Base-by-base conservation (phyloP, 495 filamentous ascomycete species). In the Penicillium goetzii region DNA sequence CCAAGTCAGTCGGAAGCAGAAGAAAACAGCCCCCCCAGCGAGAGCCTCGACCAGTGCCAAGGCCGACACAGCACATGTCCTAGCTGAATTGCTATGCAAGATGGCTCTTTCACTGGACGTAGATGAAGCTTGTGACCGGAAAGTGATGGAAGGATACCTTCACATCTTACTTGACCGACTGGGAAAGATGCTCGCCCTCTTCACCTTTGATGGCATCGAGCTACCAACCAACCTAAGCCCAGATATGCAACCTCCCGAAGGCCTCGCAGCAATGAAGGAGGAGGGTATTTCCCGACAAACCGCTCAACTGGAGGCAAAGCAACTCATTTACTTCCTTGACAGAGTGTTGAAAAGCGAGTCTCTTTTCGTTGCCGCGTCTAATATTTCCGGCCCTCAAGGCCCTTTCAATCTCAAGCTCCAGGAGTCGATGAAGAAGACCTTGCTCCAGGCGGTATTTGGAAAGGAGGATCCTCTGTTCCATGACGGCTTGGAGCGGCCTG, bases 361-460 rank as follows among this genome's bases (percentile, higher is more conserved):
- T 38, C 26, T 25, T 5, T 60, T 51, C 21, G 64, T 56, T 40
- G 3, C 36, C 4, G 14, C 36, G 4, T 5, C 10, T 17, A 11
- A 30, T 0, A 21, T 40, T 7, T 33, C 65, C 6, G 41, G 54
- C 23, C 19, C 5, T n/a, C 32, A 50, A 25, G 33, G n/a, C 36
- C 57, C 28, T 0, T 71, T 78, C 47, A 17, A 76, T 10, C 40
- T 53, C 1, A 72, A 58, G 9, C 62, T 70, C 5, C 81, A 72
- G 50, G 67, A 66, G 26, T 64, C 63, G 30, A 52, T 84, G 5
- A 80, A 82, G 58, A 73, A 69, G 50, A 82, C 78, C 11, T 70
- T 83, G 5, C 65, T 80, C 11, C 75, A 74, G 49, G 73, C 77
- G 3, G 68, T 81, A 1, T 82, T 80, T 47, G 78, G 77, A 30